phyloP scores from a whole-genome alignment of 2,329 filamentous ascomycete species.

The Lachnellula hyalina region DNA sequence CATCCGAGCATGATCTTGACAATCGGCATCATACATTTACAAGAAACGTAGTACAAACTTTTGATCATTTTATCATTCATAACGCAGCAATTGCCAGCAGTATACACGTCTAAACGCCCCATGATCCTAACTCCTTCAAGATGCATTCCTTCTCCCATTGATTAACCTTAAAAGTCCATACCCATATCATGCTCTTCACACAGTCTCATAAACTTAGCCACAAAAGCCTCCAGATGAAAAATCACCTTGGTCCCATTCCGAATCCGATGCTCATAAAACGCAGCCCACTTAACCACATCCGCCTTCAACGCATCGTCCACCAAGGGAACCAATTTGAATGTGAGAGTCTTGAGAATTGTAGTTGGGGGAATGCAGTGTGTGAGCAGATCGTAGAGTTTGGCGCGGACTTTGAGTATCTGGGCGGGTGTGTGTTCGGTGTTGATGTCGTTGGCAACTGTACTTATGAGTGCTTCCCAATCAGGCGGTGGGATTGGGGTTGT shows the following conservation, averaged over 20 bases:
- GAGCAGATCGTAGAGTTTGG: constrained; percentile 93
- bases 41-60: too few relatives aligned
- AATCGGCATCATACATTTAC: too few relatives aligned
- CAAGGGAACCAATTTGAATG: constrained; percentile 83
- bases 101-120: neutral
- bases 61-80: neutral
- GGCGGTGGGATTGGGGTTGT: constrained; percentile 86
- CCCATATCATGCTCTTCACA: constrained; percentile 88
- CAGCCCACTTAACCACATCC: constrained; percentile 91
- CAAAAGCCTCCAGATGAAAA: constrained; percentile 96
- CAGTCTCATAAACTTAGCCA: constrained; percentile 97
- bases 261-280: constrained; percentile 95
- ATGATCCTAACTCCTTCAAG: neutral
- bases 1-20: too few relatives aligned
- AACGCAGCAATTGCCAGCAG: neutral
- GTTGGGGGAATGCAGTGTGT: constrained; percentile 97
- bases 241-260: constrained; percentile 92
- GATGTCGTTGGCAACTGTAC: constrained; percentile 86
- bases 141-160: neutral
- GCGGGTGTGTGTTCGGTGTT: constrained; percentile 89
- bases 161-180: constrained; percentile 56
- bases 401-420: constrained; percentile 78
- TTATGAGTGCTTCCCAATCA: constrained; percentile 92
- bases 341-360: constrained; percentile 88
- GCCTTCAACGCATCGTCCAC: constrained; percentile 87